Base-by-base conservation (phyloP, 106 monocot species). In the Narthecium ossifragum region DNA sequence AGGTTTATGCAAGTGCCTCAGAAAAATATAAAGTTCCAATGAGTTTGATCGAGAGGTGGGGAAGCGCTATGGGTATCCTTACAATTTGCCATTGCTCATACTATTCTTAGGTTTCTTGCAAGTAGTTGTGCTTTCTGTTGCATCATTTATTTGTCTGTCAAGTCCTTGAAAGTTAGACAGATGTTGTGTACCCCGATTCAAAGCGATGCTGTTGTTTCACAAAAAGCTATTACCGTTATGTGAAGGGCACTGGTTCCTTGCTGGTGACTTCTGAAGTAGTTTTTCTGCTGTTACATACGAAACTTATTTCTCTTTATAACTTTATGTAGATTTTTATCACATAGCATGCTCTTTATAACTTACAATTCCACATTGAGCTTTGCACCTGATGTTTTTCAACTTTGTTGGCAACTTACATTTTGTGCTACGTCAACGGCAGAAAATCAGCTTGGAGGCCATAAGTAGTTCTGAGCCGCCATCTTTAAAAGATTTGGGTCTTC, bases 241-340 rank as follows among this genome's bases (percentile, higher is more conserved):
- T 98, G 59, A 98, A 96, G 78, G 96, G 96, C 31, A 96, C 96
- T 31, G 96, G 96, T 30, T 96, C 96, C 31, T 73, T 96, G 57
- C 60, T 96, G 40, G 90, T 78, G 25, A 96, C 90, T 24, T 70
- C 66, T 53, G 57, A 84, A 53, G 94, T 96, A 73, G 61, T 66
- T 50, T 27, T 26, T n/a, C n/a, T n/a, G n/a, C n/a, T n/a, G n/a
- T n/a, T n/a, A n/a, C n/a, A n/a, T n/a, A n/a, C n/a, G n/a, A n/a
- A n/a, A n/a, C n/a, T n/a, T n/a, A n/a, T n/a, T 21, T 33, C 2
- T 26, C 20, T 13, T 66, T 71, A 9, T 51, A 32, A 48, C 23
- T 24, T 28, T 33, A 40, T 55, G 17, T 27, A 2, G 48, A 13
- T 57, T 41, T 38, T 24, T 12, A 40, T 17, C 39, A 40, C 26